Evolutionary conservation across 169 alveolate genomes (phyloP).

Genomic region (Plasmodium falciparum): DNA sequence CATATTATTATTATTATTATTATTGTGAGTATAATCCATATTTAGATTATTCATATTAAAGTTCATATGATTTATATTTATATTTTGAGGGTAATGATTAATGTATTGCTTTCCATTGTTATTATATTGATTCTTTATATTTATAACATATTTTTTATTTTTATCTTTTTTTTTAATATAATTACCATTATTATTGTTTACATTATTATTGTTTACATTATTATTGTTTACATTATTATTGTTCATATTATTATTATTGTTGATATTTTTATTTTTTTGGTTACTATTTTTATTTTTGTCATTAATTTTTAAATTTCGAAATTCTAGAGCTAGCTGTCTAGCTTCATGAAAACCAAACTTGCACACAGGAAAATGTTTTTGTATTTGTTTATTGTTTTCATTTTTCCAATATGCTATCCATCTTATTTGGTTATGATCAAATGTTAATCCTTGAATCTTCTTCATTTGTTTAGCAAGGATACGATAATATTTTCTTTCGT

Average conservation of each 20-base stretch:
- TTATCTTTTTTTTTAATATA: background rate
- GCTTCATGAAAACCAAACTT: conserved; percentile 82
- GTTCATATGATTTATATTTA: too few relatives aligned
- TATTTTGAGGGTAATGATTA: too few relatives aligned
- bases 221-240: background rate
- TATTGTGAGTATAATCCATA: too few relatives aligned
- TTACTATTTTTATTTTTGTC: background rate
- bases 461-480: conserved; percentile 79
- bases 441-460: conserved; percentile 83
- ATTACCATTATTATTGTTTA: background rate
- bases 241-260: background rate
- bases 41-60: too few relatives aligned
- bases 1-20: too few relatives aligned
- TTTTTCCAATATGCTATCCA: conserved; percentile 88
- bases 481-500: conserved; percentile 80
- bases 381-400: conserved; percentile 82
- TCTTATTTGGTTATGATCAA: conserved; percentile 85
- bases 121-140: background rate
- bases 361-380: conserved; percentile 85
- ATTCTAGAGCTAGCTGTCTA: conserved; percentile 82
- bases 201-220: background rate
- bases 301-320: conserved; percentile 44
- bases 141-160: background rate
- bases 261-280: background rate
- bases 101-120: too few relatives aligned